Evolutionary conservation across 805 yeast species (phyloP).

Genomic region (Scheffersomyces amazonensis): DNA sequence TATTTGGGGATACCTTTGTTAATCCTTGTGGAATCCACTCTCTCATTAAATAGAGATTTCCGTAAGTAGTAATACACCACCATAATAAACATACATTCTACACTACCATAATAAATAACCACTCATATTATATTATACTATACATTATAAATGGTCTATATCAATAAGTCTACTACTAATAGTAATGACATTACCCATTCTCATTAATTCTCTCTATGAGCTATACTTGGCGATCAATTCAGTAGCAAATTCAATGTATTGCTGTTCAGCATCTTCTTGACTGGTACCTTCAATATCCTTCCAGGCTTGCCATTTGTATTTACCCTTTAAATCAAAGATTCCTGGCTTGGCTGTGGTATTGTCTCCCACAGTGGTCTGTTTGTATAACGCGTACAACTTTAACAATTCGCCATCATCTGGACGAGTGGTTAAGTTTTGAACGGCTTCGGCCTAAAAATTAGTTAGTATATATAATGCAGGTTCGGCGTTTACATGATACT

Average conservation of each 20-base stretch:
- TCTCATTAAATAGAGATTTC: no score
- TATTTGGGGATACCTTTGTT: conserved; percentile 62
- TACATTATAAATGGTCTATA: no score
- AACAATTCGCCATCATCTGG: conserved; percentile 87
- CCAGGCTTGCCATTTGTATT: conserved; percentile 99
- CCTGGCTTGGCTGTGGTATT: conserved; percentile 87
- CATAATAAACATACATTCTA: no score
- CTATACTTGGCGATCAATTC: conserved; percentile 51
- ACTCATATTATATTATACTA: no score
- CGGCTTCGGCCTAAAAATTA: conserved; percentile 68
- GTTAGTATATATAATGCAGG: no score
- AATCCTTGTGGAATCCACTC: conserved; percentile 53
- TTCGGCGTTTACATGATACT: not conserved
- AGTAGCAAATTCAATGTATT: conserved; percentile 69
- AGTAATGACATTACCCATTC: no score
- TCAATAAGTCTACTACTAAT: no score
- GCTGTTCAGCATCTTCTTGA: conserved; percentile 86
- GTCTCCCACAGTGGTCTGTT: conserved; percentile 97
- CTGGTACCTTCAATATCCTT: conserved; percentile 78
- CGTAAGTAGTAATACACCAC: no score
- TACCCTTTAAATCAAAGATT: conserved; percentile 87
- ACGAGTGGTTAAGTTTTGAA: conserved; percentile 67
- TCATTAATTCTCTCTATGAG: no score
- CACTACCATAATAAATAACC: no score
- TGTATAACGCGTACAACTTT: conserved; percentile 85